These are phyloP conservation scores for Perkinsus olseni DNA, from an alignment of 169 alveolate genomes.

Conservation along the genomic window DNA sequence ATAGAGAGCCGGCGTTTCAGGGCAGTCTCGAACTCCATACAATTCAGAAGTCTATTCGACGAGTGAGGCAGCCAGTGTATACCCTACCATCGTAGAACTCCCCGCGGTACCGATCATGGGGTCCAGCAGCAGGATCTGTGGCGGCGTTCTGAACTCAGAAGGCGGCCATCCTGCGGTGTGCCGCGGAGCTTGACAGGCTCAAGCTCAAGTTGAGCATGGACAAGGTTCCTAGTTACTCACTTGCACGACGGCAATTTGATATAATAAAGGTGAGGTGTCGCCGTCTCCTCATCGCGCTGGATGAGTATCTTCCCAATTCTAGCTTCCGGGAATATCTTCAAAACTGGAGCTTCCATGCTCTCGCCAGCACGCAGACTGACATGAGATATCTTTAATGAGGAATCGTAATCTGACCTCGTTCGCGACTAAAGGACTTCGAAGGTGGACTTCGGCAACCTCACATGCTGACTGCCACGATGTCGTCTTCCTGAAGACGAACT, in stretches of 20 bases:
- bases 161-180: too few relatives aligned
- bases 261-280: slow-evolving; percentile 29
- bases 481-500: not conserved
- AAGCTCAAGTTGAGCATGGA: not conserved
- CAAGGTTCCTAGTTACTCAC: not conserved
- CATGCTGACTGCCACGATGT: not conserved
- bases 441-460: not conserved
- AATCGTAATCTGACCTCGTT: too few relatives aligned
- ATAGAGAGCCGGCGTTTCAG: too few relatives aligned
- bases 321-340: slow-evolving; percentile 36
- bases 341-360: slow-evolving; percentile 37
- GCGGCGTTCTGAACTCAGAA: not conserved
- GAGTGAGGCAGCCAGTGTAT: too few relatives aligned
- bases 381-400: not conserved
- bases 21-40: too few relatives aligned
- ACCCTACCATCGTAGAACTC: slow-evolving; percentile 14
- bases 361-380: slow-evolving; percentile 37
- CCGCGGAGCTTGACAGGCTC: too few relatives aligned
- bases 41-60: too few relatives aligned
- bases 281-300: slow-evolving; percentile 36
- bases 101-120: slow-evolving; percentile 83
- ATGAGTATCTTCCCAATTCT: slow-evolving; percentile 37
- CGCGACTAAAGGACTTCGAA: too few relatives aligned
- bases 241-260: slow-evolving; percentile 46
- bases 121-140: slow-evolving; percentile 60